Conservation (phyloP, 2,329 filamentous ascomycete species). For the Beauveria australis region DNA sequence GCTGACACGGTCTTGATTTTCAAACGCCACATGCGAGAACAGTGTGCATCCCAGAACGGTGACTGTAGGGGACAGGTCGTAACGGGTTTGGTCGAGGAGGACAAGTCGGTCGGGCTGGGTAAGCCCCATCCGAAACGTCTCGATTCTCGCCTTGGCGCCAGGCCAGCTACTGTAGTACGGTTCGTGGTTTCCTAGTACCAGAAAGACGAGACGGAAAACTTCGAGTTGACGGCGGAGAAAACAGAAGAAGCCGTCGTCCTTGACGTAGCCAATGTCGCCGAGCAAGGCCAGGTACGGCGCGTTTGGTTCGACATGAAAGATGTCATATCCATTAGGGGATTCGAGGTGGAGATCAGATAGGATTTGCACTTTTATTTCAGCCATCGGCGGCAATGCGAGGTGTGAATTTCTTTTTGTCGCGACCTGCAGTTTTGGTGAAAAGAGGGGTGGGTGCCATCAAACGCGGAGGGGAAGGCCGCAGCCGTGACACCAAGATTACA, state of each 20-base stretch:
- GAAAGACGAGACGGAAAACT: slow-evolving; percentile 33
- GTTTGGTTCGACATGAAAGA: slow-evolving; percentile 26
- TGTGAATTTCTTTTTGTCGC: background rate
- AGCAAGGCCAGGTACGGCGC: slow-evolving; percentile 38
- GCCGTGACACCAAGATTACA: no score
- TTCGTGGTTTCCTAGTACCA: slow-evolving; percentile 41
- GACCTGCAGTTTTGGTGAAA: background rate
- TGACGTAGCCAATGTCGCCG: slow-evolving; percentile 37
- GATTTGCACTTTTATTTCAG: background rate
- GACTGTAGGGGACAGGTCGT: slow-evolving; percentile 18
- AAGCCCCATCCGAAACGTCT: background rate
- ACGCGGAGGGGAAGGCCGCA: no score
- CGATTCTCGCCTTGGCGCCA: background rate
- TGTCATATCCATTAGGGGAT: slow-evolving; percentile 24
- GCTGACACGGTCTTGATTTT: slow-evolving; percentile 23
- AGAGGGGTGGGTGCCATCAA: background rate
- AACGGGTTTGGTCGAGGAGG: background rate
- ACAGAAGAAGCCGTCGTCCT: slow-evolving; percentile 28
- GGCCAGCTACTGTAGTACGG: slow-evolving; percentile 22
- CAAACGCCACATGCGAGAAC: slow-evolving; percentile 27
- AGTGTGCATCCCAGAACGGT: slow-evolving; percentile 36
- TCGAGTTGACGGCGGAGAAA: slow-evolving; percentile 33
- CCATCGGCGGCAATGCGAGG: background rate
- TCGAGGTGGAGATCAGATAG: slow-evolving; percentile 39
- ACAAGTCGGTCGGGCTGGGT: slow-evolving; percentile 5